phyloP scores from a whole-genome alignment of 2,329 filamentous ascomycete species.

The Diaporthe citrichinensis region DNA sequence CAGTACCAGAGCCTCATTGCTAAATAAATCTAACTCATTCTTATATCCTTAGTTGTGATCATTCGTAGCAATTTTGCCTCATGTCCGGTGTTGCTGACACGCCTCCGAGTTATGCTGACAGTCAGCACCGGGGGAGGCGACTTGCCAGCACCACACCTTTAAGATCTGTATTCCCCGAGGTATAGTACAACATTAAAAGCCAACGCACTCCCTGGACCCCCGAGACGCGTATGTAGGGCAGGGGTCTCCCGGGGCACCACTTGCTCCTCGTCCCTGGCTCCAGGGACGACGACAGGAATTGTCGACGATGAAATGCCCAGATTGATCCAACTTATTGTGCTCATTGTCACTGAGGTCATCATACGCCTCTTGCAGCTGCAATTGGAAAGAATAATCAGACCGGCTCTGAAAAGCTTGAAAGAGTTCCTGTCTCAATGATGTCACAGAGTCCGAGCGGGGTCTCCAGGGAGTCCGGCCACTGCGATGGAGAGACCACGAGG shows the following conservation, averaged over 20 bases:
- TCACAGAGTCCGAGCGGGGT: constrained; percentile 23
- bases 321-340: background rate
- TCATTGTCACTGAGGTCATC: background rate
- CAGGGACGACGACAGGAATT: background rate
- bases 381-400: background rate
- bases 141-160: background rate
- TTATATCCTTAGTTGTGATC: too few relatives aligned
- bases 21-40: too few relatives aligned
- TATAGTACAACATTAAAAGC: background rate
- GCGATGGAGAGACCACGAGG: background rate
- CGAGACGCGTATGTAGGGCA: background rate
- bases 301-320: constrained; percentile 8
- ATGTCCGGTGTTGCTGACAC: background rate
- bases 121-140: background rate
- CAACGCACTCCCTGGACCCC: background rate
- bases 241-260: background rate
- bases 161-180: background rate
- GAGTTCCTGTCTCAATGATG: constrained; percentile 28
- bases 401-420: constrained; percentile 11
- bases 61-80: background rate
- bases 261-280: too few relatives aligned
- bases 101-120: background rate
- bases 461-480: background rate
- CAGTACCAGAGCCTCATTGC: background rate
- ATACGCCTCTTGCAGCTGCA: constrained; percentile 20